A percentile compares a stretch with the other conserved stretches of the same genome.
These are phyloP conservation scores for Candida tallmaniae DNA, from an alignment of 805 yeast species.

Conservation along the genomic window DNA sequence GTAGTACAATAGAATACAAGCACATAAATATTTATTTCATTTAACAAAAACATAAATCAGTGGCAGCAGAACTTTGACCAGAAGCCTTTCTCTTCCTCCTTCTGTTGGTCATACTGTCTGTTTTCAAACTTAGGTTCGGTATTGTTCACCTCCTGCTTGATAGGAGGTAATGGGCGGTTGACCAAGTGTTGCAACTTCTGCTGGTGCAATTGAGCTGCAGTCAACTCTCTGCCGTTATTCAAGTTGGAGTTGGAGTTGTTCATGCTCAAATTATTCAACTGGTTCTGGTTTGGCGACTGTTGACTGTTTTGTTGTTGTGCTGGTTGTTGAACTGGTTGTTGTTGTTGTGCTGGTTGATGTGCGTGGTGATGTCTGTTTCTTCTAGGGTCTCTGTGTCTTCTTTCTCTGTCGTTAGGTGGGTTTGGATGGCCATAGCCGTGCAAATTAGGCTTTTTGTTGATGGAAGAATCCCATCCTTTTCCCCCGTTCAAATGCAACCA, in stretches of 20 bases:
- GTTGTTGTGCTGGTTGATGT: conserved; percentile 11
- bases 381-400: conserved; percentile 45
- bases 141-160: conserved; percentile 31
- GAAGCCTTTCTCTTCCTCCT: conserved; percentile 37
- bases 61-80: conserved; percentile 42
- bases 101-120: conserved; percentile 37
- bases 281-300: conserved; percentile 6
- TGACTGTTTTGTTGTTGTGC: conserved; percentile 3
- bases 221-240: conserved; percentile 21
- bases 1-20: too few relatives aligned
- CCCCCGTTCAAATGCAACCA: conserved; percentile 98
- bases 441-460: conserved; percentile 86
- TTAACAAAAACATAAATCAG: conserved; percentile 12
- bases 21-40: too few relatives aligned
- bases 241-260: neutral
- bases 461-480: conserved; percentile 89
- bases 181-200: conserved; percentile 46
- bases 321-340: too few relatives aligned
- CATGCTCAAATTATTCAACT: conserved; percentile 2
- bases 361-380: conserved; percentile 34
- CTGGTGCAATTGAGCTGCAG: conserved; percentile 46
- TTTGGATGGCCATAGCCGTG: conserved; percentile 97
- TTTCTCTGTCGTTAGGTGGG: conserved; percentile 52
- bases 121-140: conserved; percentile 6
- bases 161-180: conserved; percentile 45